Evolutionary conservation across 805 yeast genomes (phyloP), one percentile per base, ranked within the genome.

Genomic region (Saccharomycopsis javanensis): DNA sequence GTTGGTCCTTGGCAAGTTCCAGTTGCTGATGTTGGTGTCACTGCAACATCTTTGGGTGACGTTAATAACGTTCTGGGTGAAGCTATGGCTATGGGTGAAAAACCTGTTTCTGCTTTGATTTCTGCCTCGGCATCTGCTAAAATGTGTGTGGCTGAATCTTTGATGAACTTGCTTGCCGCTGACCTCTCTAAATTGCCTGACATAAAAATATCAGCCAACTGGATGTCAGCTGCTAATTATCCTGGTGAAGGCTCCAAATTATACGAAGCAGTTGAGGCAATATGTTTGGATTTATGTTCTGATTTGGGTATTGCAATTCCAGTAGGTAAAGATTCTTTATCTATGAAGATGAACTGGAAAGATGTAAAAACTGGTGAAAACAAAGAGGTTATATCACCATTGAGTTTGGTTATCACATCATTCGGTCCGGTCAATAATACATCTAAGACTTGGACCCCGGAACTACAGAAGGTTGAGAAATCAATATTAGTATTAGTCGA

Each of bases 1-100:
- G 98, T 94, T 60, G 99, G 99, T 42, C 98, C 98, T 68, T 94
- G 98, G 98, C 99, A 94, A 77, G 94, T 87, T 8, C 99, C 99
- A 53, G 98, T 94, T 33, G 94, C 98, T 16, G 98, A 94, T 69
- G 97, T 91, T 56, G 98, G 96, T 73, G 97, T 94, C 55, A 91
- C 98, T 25, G 86, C 86, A 59, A 85, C 97, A 0, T 86, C 97
- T 1, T 77, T 89, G 54, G 97, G 97, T 67, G 86, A 82, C 55
- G 75, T 78, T 5, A 69, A 86, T 54, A 71, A 84, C 61, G 63
- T 73, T 3, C 85, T 95, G n/a, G 99, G 99, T 76, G 99, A 94
- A 75, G 96, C 98, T 7, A 74, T 94, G 73, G 91, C 98, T 1
- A 85, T 90, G 89, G 99, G 99, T 63, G 99, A 94, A 74, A 85